Percentiles rank a stretch among this genome's conserved stretches.
phyloP scores from a whole-genome alignment of 1,139 yeast species.

The Yamadazyma triangularis region DNA sequence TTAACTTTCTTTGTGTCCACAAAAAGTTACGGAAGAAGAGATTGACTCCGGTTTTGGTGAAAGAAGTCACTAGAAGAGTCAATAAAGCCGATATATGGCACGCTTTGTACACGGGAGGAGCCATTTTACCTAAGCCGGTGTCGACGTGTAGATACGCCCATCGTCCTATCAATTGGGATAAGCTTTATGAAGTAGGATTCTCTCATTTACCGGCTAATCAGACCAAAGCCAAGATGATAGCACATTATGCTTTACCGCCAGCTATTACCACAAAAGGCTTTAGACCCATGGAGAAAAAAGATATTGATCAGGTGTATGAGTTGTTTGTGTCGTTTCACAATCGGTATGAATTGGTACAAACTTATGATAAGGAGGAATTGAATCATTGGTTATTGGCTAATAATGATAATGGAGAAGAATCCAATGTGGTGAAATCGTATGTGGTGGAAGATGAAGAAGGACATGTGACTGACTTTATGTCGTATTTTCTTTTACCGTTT shows the following conservation, averaged over 20 bases:
- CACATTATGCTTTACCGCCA: constrained; percentile 68
- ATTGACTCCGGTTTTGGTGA: constrained; percentile 87
- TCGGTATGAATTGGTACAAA: constrained; percentile 70
- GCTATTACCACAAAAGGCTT: constrained; percentile 55
- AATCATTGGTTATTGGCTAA: constrained; percentile 75
- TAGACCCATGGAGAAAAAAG: constrained; percentile 57
- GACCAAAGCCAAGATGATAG: constrained; percentile 79
- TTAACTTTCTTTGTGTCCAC: constrained; percentile 91
- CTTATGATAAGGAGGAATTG: constrained; percentile 66
- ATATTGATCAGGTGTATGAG: constrained; percentile 58
- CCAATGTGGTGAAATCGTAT: constrained; percentile 65
- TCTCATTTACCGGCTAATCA: constrained; percentile 71
- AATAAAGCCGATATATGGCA: constrained; percentile 87
- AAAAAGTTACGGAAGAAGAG: constrained; percentile 91
- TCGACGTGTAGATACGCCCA: constrained; percentile 91
- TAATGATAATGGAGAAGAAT: constrained; percentile 13
- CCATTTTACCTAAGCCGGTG: constrained; percentile 85
- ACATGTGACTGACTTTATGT: constrained; percentile 78
- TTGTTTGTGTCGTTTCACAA: constrained; percentile 60
- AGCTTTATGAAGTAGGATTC: constrained; percentile 86
- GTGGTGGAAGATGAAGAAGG: constrained; percentile 77
- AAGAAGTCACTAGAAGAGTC: constrained; percentile 91
- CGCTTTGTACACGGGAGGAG: constrained; percentile 93
- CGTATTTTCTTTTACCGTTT: constrained; percentile 86
- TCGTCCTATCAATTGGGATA: constrained; percentile 90